Percentiles rank a stretch among this genome's conserved stretches.
These are phyloP conservation scores for Gonapodya prolifera DNA, from an alignment of 192 early-diverging fungal species.

Conservation along the genomic window DNA sequence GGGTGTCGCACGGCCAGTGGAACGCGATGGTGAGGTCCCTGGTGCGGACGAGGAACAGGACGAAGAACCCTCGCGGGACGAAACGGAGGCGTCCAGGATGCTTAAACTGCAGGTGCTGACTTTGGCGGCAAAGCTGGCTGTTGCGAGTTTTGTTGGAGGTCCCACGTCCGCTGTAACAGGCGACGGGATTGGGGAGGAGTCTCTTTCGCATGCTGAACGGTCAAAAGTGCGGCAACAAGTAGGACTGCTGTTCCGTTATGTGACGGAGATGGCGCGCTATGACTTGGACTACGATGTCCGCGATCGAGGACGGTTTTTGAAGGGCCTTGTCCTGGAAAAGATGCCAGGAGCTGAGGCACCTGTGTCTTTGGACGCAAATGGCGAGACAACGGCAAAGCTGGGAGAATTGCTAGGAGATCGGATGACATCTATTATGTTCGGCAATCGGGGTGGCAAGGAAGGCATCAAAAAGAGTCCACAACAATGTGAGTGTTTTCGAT, in stretches of 20 bases:
- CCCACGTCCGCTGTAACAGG: background rate
- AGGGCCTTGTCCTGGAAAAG: constrained; percentile 29
- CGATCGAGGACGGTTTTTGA: constrained; percentile 71
- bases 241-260: constrained; percentile 47
- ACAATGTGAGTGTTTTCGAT: constrained; percentile 2
- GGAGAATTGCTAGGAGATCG: constrained; percentile 28
- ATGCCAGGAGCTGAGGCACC: constrained; percentile 4
- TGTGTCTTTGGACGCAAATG: constrained; percentile 7
- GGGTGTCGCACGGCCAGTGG: background rate
- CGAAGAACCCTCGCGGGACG: background rate
- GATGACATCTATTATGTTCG: constrained; percentile 43
- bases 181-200: constrained; percentile 9
- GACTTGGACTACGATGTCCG: constrained; percentile 82
- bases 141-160: constrained; percentile 18
- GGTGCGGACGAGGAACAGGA: background rate
- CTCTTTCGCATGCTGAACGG: background rate
- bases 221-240: constrained; percentile 10
- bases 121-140: constrained; percentile 59
- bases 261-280: constrained; percentile 78
- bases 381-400: constrained; percentile 4
- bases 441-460: constrained; percentile 34
- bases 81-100: constrained; percentile 35
- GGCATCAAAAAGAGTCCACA: constrained; percentile 13
- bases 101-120: constrained; percentile 76
- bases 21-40: background rate